Evolutionary conservation across 2,329 filamentous ascomycete species (phyloP).

Genomic region (Exserohilum turcica): DNA sequence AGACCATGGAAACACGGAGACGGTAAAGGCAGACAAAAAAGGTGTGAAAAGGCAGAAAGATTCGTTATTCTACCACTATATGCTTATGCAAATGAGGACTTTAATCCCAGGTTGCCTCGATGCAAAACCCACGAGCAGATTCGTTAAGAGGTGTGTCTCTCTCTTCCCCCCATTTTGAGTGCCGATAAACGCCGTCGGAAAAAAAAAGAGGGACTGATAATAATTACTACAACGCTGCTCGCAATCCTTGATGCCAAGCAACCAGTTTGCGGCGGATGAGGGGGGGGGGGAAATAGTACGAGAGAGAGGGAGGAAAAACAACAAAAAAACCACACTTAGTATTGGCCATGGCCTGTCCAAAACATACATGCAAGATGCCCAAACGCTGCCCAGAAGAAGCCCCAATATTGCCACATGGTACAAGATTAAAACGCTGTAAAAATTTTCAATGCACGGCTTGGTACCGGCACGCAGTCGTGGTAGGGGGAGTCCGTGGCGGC

Average conservation of each 20-base stretch:
- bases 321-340: constrained; percentile 4
- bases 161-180: constrained; percentile 12
- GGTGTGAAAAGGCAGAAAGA: neutral
- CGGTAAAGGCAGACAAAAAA: neutral
- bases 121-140: constrained; percentile 2
- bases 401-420: constrained; percentile 25
- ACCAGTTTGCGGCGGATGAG: no score
- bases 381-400: constrained; percentile 13
- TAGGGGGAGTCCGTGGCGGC: constrained; percentile 25
- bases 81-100: constrained; percentile 9
- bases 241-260: constrained; percentile 10
- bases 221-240: constrained; percentile 14
- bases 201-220: neutral
- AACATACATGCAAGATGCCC: constrained; percentile 20
- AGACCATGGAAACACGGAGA: no score
- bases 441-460: constrained; percentile 31
- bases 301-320: neutral
- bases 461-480: constrained; percentile 21
- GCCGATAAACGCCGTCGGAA: constrained; percentile 11
- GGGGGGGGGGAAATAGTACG: constrained; percentile 1
- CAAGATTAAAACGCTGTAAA: constrained; percentile 33
- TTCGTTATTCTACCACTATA: constrained; percentile 8
- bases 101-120: neutral
- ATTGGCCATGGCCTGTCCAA: constrained; percentile 2
- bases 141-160: no score